Base-by-base conservation (phyloP, 495 filamentous ascomycete genomes). In the Diplogelasinospora grovesii region DNA sequence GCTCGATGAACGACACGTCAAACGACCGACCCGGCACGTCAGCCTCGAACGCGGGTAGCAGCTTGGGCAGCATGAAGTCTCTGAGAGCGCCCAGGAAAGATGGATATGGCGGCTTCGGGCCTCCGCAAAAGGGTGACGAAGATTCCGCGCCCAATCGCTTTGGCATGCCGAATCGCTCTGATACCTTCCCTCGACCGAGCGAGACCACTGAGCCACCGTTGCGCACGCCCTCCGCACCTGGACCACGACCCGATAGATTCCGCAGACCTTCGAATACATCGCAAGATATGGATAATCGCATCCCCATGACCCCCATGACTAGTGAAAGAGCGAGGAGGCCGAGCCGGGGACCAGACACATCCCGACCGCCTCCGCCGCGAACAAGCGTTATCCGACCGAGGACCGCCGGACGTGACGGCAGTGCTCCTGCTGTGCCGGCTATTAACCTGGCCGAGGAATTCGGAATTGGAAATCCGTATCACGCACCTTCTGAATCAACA, bases 401-500 rank as follows among this genome's bases (percentile, higher is more conserved):
- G 29, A 55, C 57, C 6, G 32, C 36, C 7, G 45, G 40, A 20
- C 29, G 22, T 4, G 49, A 41, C 29, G 57, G 35, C 5, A 54
- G 29, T 5, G 15, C 35, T 15, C 55, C 53, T 3, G 44, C 57
- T 5, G 48, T 63, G 8, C 71, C 71, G 7, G 49, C 59, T 7
- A 56, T 73, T 25, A 71, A 76, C 37, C 64, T 73, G 4, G 64
- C 65, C n/a, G 63, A 63, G 21, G 70, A 70, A 18, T 75, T 75
- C 36, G 72, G 70, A 11, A 56, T 67, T 15, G 62, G 66, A 19
- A 77, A 77, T 38, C 68, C 74, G 0, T 75, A 79, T 54, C 81
- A 85, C 53, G 71, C 70, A 3, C 62, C 79, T 1, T 78, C 81
- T 0, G 74, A 78, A 45, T 92, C 85, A 1, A 73, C 73, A 18